phyloP scores from a whole-genome alignment of 202 grass and related monocot species.

The Carex arenaria region DNA sequence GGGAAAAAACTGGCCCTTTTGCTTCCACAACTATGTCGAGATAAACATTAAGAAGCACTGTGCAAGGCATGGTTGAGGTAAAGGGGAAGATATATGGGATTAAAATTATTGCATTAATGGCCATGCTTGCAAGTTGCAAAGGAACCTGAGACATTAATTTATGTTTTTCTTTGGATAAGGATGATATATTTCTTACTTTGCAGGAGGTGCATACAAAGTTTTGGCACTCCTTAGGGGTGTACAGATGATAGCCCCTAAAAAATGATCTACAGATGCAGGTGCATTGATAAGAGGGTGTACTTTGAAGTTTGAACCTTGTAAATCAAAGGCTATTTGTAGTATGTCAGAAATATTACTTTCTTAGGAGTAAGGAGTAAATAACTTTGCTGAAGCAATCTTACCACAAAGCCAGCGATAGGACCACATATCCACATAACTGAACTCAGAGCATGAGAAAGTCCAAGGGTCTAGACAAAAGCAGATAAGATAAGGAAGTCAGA shows the following conservation, averaged over 20 bases:
- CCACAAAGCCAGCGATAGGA: conserved; percentile 84
- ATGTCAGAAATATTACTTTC: neutral
- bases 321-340: neutral
- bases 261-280: neutral
- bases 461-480: conserved; percentile 60
- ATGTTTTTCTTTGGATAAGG: neutral
- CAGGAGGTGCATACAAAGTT: neutral
- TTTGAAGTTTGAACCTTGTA: neutral
- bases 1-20: neutral
- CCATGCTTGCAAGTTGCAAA: neutral
- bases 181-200: conserved; percentile 7
- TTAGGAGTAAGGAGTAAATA: neutral
- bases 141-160: neutral
- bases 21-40: neutral
- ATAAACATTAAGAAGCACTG: neutral
- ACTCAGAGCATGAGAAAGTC: conserved; percentile 80
- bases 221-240: neutral
- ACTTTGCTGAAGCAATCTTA: conserved; percentile 31
- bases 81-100: neutral
- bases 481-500: conserved; percentile 24
- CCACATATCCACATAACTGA: conserved; percentile 99
- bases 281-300: neutral
- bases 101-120: neutral
- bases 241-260: neutral
- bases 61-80: neutral